Conservation (phyloP, 2,329 filamentous ascomycete genomes). For the Nothophaeocryptopus gaeumannii region DNA sequence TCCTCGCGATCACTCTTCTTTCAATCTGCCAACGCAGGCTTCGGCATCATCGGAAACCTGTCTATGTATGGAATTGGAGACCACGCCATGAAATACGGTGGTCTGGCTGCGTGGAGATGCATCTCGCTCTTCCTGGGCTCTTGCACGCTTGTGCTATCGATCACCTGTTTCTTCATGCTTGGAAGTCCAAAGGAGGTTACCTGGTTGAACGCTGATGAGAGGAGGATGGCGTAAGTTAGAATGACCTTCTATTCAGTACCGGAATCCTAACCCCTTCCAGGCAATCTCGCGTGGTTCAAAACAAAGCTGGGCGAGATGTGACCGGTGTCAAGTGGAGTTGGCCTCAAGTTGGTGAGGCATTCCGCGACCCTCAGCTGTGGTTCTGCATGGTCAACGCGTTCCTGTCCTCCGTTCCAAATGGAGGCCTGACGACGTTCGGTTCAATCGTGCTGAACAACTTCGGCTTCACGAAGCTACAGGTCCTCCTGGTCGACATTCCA, state of each 20-base stretch:
- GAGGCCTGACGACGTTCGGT: slow-evolving; percentile 28
- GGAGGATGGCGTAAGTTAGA: slow-evolving; percentile 25
- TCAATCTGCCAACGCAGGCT: slow-evolving; percentile 38
- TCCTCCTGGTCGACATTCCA: slow-evolving; percentile 36
- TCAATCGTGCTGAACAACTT: slow-evolving; percentile 28
- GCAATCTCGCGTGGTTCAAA: slow-evolving; percentile 29
- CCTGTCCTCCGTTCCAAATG: slow-evolving; percentile 28
- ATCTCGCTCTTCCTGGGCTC: slow-evolving; percentile 31
- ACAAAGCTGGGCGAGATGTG: slow-evolving; percentile 32
- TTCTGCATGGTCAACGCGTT: slow-evolving; percentile 33
- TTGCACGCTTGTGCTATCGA: slow-evolving; percentile 26
- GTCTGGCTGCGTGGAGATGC: slow-evolving; percentile 29
- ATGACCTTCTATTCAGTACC: background rate
- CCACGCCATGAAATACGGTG: slow-evolving; percentile 25
- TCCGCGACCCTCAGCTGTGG: slow-evolving; percentile 29
- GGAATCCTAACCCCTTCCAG: slow-evolving; percentile 6
- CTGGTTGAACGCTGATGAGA: slow-evolving; percentile 29
- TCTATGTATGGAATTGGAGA: slow-evolving; percentile 30
- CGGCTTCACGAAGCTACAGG: slow-evolving; percentile 33
- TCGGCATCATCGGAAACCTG: slow-evolving; percentile 31
- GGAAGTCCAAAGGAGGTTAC: slow-evolving; percentile 31
- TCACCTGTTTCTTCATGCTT: slow-evolving; percentile 30
- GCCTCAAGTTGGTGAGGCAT: slow-evolving; percentile 29
- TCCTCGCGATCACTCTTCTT: slow-evolving; percentile 37
- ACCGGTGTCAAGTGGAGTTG: slow-evolving; percentile 32